Percentiles rank a stretch among this genome's conserved stretches.
Evolutionary conservation across 2,329 filamentous ascomycete genomes (phyloP).

Genomic region (Ophiostoma pallidulum): DNA sequence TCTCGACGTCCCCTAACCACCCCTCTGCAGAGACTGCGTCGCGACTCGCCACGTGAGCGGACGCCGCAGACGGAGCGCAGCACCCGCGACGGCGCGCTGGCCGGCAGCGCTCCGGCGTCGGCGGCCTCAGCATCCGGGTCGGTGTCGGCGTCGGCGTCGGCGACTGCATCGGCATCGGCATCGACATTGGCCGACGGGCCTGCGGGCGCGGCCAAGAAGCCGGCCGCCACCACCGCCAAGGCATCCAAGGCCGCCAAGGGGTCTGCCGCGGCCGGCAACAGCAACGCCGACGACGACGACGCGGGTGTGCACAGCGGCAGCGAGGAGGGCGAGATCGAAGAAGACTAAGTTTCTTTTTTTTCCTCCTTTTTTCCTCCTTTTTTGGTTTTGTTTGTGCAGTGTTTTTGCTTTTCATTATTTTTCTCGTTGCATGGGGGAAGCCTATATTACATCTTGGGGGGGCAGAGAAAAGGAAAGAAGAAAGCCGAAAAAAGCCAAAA

Average conservation of each 20-base stretch:
- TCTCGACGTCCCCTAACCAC: conserved; percentile 21
- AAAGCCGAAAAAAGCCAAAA: too few relatives aligned
- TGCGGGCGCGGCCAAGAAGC: conserved; percentile 30
- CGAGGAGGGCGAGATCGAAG: conserved; percentile 97
- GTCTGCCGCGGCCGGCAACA: too few relatives aligned
- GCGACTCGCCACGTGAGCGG: conserved; percentile 47
- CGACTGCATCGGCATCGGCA: conserved; percentile 18
- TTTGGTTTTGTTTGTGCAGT: background rate
- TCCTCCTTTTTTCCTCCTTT: background rate
- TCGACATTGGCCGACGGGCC: conserved; percentile 23
- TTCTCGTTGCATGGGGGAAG: background rate
- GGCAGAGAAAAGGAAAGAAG: too few relatives aligned
- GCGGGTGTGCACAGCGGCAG: conserved; percentile 70
- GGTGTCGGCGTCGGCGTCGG: conserved; percentile 14
- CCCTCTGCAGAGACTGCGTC: conserved; percentile 41
- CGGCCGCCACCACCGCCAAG: conserved; percentile 25
- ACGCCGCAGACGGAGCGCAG: conserved; percentile 46
- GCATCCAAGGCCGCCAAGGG: background rate
- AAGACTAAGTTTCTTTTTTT: conserved; percentile 39
- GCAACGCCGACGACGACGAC: conserved; percentile 42
- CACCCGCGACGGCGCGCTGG: too few relatives aligned
- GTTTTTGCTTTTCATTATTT: background rate
- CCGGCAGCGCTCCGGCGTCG: too few relatives aligned
- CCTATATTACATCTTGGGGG: too few relatives aligned
- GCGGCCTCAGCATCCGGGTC: too few relatives aligned